Evolutionary conservation across 805 yeast genomes (phyloP).

Genomic region (Vanderwaltozyma polyspora): DNA sequence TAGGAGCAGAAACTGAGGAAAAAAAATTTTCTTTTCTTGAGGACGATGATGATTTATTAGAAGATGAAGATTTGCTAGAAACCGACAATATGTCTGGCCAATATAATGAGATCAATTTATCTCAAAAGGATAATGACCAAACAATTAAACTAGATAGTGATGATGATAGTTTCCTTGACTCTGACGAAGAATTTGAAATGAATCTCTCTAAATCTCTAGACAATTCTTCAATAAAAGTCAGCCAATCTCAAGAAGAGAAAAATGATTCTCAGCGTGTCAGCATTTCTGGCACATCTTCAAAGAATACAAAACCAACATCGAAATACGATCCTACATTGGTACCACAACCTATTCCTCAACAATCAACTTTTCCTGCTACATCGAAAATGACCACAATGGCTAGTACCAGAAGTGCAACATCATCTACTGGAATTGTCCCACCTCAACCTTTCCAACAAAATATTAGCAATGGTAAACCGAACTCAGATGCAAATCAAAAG

Average conservation of each 20-base stretch:
- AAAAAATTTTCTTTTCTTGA: conserved; percentile 30
- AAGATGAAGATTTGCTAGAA: conserved; percentile 32
- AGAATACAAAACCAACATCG: too few relatives aligned
- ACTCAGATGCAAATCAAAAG: conserved; percentile 6
- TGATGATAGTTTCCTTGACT: conserved; percentile 19
- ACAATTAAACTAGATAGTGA: conserved; percentile 1
- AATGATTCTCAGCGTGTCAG: conserved; percentile 1
- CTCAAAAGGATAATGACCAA: background rate
- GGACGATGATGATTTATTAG: conserved; percentile 36
- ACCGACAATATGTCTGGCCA: conserved; percentile 21
- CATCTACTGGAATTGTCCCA: conserved; percentile 8
- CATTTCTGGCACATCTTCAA: too few relatives aligned
- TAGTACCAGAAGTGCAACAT: background rate
- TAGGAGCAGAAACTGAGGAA: background rate
- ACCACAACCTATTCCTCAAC: background rate
- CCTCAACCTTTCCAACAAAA: conserved; percentile 7
- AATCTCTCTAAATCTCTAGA: background rate
- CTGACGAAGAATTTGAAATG: conserved; percentile 19
- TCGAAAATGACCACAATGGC: background rate
- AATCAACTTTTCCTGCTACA: background rate
- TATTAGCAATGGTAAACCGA: background rate
- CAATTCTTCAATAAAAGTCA: background rate
- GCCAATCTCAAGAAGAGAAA: background rate
- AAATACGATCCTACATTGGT: conserved; percentile 1
- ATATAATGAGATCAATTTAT: conserved; percentile 19